Evolutionary conservation across 2,329 filamentous ascomycete genomes (phyloP), one percentile per base, ranked within the genome.

Genomic region (Tolypocladium ophioglossoides): DNA sequence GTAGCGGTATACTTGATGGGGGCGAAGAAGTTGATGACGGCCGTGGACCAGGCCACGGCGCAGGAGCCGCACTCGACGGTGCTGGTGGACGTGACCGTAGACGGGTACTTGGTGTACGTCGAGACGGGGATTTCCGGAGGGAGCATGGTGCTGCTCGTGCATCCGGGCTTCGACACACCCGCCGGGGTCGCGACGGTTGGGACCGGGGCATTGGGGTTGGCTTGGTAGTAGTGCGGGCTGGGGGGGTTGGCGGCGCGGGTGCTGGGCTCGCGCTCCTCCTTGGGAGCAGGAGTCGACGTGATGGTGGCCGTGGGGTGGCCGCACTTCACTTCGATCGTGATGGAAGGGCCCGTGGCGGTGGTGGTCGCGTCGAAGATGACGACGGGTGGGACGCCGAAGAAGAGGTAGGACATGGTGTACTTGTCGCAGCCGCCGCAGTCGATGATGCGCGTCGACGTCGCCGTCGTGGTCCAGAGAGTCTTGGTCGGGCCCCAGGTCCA

Each of bases 391-490:
- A 55, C 47, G 7, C 63, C 64, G 1, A 61, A 4, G 11, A 39
- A 27, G 14, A 62, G 8, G 18, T 52, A 34, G 4, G 37, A 22
- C 1, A 30, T 34, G 20, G 49, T 39, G 30, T 63, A 40, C 18
- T 54, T 41, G 11, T 48, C 53, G 59, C 67, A 70, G 22, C 37
- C 51, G 18, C 57, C 56, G 59, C 67, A 69, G 56, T 65, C 59
- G 30, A 68, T 35, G 27, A 27, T 34, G 2, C 30, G 22, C 3
- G 62, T 64, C 14, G 22, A 9, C 0, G 67, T 68, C 0, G 51
- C 41, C 0, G 67, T 69, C 2, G 52, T 47, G 1, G 64, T 62
- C 55, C 55, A 68, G n/a, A 63, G 22, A 1, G 67, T 69, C 3
- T 11, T 4, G 0, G 58, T 60, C 5, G 64, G 61, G 2, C 61